Conservation (phyloP, 345 rosid genomes). For the Linum lewisii region DNA sequence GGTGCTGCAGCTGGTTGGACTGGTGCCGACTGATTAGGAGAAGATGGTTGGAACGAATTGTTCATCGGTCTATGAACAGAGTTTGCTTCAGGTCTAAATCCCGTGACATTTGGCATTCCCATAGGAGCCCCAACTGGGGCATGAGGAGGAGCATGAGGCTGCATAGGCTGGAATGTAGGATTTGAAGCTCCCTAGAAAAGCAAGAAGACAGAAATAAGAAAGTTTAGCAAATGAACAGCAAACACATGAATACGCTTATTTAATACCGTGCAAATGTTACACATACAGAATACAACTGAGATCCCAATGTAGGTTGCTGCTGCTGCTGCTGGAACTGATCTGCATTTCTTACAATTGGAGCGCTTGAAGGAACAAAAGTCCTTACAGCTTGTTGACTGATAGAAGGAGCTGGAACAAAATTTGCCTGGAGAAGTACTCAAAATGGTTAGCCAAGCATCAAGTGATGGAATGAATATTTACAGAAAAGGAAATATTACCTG, state of each 20-base stretch:
- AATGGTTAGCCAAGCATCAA: not conserved
- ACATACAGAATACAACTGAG: conserved; percentile 83
- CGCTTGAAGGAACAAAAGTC: conserved; percentile 78
- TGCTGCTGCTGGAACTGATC: conserved; percentile 74
- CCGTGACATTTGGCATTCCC: conserved; percentile 47
- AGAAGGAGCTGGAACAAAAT: conserved; percentile 40
- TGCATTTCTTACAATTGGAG: conserved; percentile 62
- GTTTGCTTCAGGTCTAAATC: conserved; percentile 55
- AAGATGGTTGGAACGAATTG: conserved; percentile 56
- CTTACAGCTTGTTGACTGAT: conserved; percentile 47
- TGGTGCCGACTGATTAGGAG: conserved; percentile 50
- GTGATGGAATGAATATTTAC: not conserved
- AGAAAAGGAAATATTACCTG: conserved; percentile 36
- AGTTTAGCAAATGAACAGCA: conserved; percentile 3
- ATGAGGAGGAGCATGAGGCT: conserved; percentile 42
- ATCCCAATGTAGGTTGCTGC: conserved; percentile 32
- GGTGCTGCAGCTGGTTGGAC: conserved; percentile 49
- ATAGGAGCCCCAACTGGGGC: conserved; percentile 40
- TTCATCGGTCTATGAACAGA: conserved; percentile 61
- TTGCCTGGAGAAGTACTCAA: conserved; percentile 5
- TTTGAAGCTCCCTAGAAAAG: conserved; percentile 46
- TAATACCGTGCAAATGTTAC: conserved; percentile 4
- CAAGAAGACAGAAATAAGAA: conserved; percentile 7
- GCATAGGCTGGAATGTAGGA: conserved; percentile 42
- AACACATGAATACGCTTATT: conserved; percentile 4